phyloP scores from a whole-genome alignment of 768 basidiomycete species.

The Crepidotus variabilis region DNA sequence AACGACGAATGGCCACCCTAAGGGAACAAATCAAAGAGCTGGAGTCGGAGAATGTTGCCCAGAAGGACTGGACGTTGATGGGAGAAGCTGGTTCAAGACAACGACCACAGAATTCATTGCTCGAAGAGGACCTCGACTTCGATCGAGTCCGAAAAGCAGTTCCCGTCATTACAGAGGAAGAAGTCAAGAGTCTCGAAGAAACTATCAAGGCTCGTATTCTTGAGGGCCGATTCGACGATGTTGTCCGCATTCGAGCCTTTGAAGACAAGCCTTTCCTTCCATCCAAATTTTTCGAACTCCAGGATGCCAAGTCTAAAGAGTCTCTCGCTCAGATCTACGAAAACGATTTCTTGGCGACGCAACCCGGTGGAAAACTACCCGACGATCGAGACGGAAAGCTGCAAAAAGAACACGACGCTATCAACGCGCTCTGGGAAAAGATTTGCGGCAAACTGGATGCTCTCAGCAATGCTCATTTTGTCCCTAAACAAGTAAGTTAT shows the following conservation, averaged over 20 bases:
- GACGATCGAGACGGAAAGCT: slow-evolving; percentile 90
- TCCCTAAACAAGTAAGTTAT: slow-evolving; percentile 80
- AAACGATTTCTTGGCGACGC: slow-evolving; percentile 77
- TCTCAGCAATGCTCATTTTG: slow-evolving; percentile 91
- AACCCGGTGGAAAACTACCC: slow-evolving; percentile 44
- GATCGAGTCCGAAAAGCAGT: slow-evolving; percentile 85
- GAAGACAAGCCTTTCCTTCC: slow-evolving; percentile 91
- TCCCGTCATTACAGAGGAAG: slow-evolving; percentile 88
- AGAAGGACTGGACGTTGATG: slow-evolving; percentile 90
- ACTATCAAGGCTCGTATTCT: slow-evolving; percentile 86
- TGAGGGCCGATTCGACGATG: slow-evolving; percentile 87
- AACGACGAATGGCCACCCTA: slow-evolving; percentile 72
- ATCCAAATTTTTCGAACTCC: slow-evolving; percentile 82
- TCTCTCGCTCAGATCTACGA: slow-evolving; percentile 97
- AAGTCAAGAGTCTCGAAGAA: slow-evolving; percentile 78
- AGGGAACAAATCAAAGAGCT: slow-evolving; percentile 75
- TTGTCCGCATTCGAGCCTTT: slow-evolving; percentile 72
- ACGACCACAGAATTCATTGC: slow-evolving; percentile 86
- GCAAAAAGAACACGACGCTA: slow-evolving; percentile 83
- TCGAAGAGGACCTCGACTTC: slow-evolving; percentile 94
- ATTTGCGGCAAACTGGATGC: slow-evolving; percentile 90
- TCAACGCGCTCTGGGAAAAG: slow-evolving; percentile 78
- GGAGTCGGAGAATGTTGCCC: slow-evolving; percentile 82
- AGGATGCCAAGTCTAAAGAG: slow-evolving; percentile 83
- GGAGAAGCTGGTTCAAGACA: slow-evolving; percentile 83